phyloP scores from a whole-genome alignment of 83 land plant species.

The Picea abies region DNA sequence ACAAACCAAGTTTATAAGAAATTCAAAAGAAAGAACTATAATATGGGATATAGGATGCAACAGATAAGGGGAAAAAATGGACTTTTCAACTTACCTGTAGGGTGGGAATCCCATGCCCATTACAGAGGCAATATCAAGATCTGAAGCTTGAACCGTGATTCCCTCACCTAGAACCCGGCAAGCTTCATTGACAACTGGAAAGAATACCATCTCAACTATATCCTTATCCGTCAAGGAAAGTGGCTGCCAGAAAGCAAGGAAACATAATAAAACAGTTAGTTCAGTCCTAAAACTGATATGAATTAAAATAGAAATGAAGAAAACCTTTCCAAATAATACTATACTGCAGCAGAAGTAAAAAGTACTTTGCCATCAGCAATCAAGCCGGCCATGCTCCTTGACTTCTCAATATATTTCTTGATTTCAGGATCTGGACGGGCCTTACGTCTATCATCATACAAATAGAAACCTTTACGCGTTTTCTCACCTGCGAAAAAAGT shows the following conservation, averaged over 20 bases:
- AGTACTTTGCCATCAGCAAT: slow-evolving; percentile 67
- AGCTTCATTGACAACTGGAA: slow-evolving; percentile 98
- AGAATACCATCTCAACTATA: slow-evolving; percentile 95
- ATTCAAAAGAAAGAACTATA: neutral
- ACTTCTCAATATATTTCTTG: slow-evolving; percentile 64
- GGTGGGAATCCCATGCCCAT: slow-evolving; percentile 99
- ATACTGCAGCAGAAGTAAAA: neutral
- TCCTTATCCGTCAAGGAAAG: slow-evolving; percentile 76
- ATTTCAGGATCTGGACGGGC: slow-evolving; percentile 80
- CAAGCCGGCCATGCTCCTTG: slow-evolving; percentile 55
- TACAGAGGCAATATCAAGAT: slow-evolving; percentile 86
- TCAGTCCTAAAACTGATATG: neutral
- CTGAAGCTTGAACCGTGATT: slow-evolving; percentile 88
- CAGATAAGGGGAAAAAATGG: neutral
- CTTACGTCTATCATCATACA: slow-evolving; percentile 71
- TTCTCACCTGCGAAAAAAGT: slow-evolving; percentile 57
- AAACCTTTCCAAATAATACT: neutral
- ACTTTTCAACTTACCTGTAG: slow-evolving; percentile 62
- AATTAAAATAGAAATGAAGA: neutral
- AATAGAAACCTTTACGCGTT: slow-evolving; percentile 77
- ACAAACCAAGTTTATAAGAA: neutral
- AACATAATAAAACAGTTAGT: neutral
- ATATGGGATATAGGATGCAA: neutral
- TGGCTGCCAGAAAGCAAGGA: slow-evolving; percentile 45
- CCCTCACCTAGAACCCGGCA: slow-evolving; percentile 92